Conservation (phyloP, 2,329 filamentous ascomycete species). For the Penicillium sp. region DNA sequence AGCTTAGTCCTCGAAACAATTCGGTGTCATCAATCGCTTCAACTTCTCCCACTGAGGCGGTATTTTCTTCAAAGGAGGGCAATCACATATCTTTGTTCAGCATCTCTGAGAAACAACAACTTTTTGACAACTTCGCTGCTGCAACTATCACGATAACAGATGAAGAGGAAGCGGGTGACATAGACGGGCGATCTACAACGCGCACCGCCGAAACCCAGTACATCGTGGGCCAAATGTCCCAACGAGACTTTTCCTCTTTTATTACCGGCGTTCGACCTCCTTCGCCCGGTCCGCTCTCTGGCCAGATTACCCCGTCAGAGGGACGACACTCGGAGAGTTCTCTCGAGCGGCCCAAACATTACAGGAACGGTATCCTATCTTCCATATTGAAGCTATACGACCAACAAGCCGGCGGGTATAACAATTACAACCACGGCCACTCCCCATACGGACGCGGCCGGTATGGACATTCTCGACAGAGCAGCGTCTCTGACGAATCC, state of each 20-base stretch:
- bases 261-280: conserved; percentile 42
- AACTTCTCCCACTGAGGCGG: conserved; percentile 36
- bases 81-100: conserved; percentile 46
- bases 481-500: conserved; percentile 41
- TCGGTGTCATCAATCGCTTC: conserved; percentile 39
- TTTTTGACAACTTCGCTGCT: conserved; percentile 31
- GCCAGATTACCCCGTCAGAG: conserved; percentile 41
- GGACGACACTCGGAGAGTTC: conserved; percentile 64
- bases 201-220: conserved; percentile 41
- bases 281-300: conserved; percentile 42
- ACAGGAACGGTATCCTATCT: conserved; percentile 74
- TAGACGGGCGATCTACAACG: conserved; percentile 37
- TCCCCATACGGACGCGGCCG: conserved; percentile 29
- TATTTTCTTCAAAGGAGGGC: conserved; percentile 37
- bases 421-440: conserved; percentile 22
- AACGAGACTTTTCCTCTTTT: conserved; percentile 39
- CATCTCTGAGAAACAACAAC: conserved; percentile 41
- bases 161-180: conserved; percentile 40
- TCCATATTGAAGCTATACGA: conserved; percentile 74
- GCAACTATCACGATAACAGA: conserved; percentile 27
- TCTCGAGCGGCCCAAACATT: conserved; percentile 69
- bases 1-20: conserved; percentile 36
- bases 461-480: conserved; percentile 39
- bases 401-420: conserved; percentile 49
- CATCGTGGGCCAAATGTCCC: conserved; percentile 47